Base-by-base conservation (phyloP, 2,329 filamentous ascomycete genomes). In the Sporothrix pallida region DNA sequence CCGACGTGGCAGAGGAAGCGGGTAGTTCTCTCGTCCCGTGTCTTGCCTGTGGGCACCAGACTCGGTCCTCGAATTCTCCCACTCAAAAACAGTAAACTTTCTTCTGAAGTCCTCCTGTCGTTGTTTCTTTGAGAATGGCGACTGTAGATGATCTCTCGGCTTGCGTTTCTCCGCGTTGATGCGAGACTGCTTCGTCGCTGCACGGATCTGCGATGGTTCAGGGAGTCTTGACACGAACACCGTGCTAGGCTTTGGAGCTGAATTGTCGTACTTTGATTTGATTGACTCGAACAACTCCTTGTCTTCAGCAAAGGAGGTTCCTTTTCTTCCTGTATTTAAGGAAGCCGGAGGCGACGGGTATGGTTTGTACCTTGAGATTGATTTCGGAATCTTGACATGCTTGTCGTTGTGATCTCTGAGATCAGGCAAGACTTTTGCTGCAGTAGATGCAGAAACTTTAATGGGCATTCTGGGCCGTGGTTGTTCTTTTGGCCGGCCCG, bases 181-280 rank as follows among this genome's bases (percentile, higher is more conserved):
- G 5, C 42, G 58, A 1, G 54, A 70, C 2, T 2, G 42, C 9
- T 44, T 44, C 4, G 70, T 58, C 1, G 70, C 74, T 31, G 60
- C 20, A 8, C 56, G 72, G 3, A 75, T 60, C n/a, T 71, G 50
- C 15, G 3, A 20, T 1, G 73, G 58, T 26, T 73, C 71, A 1
- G 74, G 72, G 1, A 69, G 60, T 12, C 20, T 42, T 15, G 62
- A 67, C 42, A 48, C 44, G 13, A 7, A 52, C 5, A 15, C 10
- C 9, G 71, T 73, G n/a, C n/a, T 58, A n/a, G 73, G 46, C 3
- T 26, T 58, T 0, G 68, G 60, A 1, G n/a, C 46, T 8, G 46
- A 68, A 23, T 37, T 42, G 26, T 15, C 31, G 17, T 70, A 70
- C 13, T 31, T 44, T 3, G 52, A 58, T n/a, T 75, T 62, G 52